Evolutionary conservation across 306 rosid genomes (phyloP), one percentile per base, ranked within the genome.

Genomic region (Pachyrhizus erosus): DNA sequence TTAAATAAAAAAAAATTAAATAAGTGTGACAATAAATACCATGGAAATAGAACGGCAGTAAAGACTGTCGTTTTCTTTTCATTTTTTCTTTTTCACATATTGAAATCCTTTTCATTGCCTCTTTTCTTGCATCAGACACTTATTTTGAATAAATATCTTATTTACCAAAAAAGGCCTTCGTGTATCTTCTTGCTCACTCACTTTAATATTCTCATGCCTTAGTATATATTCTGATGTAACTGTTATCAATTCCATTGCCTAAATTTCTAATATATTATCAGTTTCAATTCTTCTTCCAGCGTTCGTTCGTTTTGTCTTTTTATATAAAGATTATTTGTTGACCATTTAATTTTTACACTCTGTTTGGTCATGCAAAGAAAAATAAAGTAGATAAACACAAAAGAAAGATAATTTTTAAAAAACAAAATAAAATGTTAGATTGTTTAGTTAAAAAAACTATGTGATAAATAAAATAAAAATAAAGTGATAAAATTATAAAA

Each of bases 301-400:
- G 80, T 37, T 70, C 75, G 3, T 29, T 80, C 49, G 17, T 14
- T 67, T 65, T 79, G 49, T 51, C 81, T 82, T 40, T 40, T 31
- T 42, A n/a, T 6, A 8, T 37, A 12, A 40, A 57, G 73, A 73
- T 23, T 79, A 60, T 68, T 42, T 18, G 65, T 70, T 33, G 78
- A 27, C 61, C 64, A 12, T 43, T 43, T 43, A 17, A 17, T 43
- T 42, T 7, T 34, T 34, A 34, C 4, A 4, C 39, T 0, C 39
- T 37, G 42, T 37, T 37, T 37, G n/a, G n/a, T n/a, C n/a, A n/a
- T n/a, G n/a, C n/a, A n/a, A n/a, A n/a, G n/a, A n/a, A n/a, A n/a
- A n/a, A n/a, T n/a, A n/a, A n/a, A n/a, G n/a, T n/a, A n/a, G n/a
- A n/a, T n/a, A n/a, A n/a, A n/a, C n/a, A n/a, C n/a, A n/a, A n/a